These are phyloP conservation scores for Triticum monococcum DNA, from an alignment of 176 grass and related monocot species.

Conservation along the genomic window DNA sequence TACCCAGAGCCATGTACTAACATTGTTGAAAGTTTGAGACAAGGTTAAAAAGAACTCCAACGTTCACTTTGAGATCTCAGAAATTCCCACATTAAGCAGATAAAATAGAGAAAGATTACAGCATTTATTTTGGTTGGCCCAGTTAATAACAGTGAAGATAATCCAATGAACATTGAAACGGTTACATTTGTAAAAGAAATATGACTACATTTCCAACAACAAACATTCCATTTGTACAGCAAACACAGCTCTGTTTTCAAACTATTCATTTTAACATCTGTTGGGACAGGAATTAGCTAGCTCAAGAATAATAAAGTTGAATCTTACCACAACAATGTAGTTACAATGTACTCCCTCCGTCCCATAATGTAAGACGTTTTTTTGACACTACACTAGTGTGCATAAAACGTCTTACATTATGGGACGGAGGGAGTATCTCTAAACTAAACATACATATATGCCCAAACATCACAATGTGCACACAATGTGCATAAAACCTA, in stretches of 20 bases:
- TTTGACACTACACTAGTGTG: too few species aligned
- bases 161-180: neutral
- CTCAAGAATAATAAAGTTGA: neutral
- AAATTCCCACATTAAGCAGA: neutral
- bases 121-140: neutral
- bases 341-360: neutral
- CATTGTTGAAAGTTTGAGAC: neutral
- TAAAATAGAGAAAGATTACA: neutral
- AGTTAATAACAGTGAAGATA: neutral
- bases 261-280: too few species aligned
- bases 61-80: neutral
- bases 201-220: neutral
- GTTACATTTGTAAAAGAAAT: neutral
- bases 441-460: constrained; percentile 1
- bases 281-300: neutral
- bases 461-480: neutral
- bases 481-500: neutral
- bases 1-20: neutral
- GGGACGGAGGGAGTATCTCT: too few species aligned
- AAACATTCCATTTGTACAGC: neutral
- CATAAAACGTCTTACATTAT: too few species aligned
- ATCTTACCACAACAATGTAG: neutral
- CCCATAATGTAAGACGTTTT: too few species aligned
- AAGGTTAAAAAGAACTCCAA: neutral
- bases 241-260: neutral